Conservation (phyloP, 2,329 filamentous ascomycete species). For the Westerdykella ornata region DNA sequence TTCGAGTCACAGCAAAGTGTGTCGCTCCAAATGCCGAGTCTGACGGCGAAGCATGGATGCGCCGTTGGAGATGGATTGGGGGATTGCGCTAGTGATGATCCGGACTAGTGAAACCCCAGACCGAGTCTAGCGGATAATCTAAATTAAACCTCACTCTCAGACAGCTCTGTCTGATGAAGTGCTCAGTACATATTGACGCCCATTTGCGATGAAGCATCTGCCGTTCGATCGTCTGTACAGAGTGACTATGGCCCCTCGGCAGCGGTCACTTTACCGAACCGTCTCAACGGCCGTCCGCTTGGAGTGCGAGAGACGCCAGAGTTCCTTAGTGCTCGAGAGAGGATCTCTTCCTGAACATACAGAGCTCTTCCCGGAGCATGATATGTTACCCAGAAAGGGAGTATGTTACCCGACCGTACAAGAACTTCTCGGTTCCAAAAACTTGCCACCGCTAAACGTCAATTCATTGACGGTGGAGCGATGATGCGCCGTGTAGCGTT, state of each 20-base stretch:
- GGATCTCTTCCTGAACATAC: conserved; percentile 23
- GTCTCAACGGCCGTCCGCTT: conserved; percentile 7
- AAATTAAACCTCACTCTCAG: too few species aligned
- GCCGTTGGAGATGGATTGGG: too few species aligned
- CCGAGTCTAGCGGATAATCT: too few species aligned
- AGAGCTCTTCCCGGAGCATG: too few species aligned
- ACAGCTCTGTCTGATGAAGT: too few species aligned
- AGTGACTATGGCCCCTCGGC: conserved; percentile 18
- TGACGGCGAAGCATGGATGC: too few species aligned
- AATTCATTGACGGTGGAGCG: conserved; percentile 26
- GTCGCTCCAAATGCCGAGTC: too few species aligned
- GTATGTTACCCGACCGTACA: conserved; percentile 15
- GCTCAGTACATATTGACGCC: conserved; percentile 30
- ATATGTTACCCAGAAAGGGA: conserved; percentile 31
- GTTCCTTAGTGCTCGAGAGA: too few species aligned
- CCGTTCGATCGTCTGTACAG: conserved; percentile 29
- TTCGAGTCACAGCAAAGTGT: too few species aligned
- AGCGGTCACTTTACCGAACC: conserved; percentile 19
- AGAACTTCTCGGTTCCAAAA: conserved; percentile 17
- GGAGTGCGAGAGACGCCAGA: too few species aligned
- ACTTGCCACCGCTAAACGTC: conserved; percentile 15
- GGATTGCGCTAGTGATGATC: too few species aligned
- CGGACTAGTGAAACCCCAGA: too few species aligned
- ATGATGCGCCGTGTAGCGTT: conserved; percentile 28
- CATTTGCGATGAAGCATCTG: conserved; percentile 25